A percentile compares a stretch with the other conserved stretches of the same genome.
These are phyloP conservation scores for Carex parvula DNA, from an alignment of 176 grass and related monocot genomes.

Conservation along the genomic window DNA sequence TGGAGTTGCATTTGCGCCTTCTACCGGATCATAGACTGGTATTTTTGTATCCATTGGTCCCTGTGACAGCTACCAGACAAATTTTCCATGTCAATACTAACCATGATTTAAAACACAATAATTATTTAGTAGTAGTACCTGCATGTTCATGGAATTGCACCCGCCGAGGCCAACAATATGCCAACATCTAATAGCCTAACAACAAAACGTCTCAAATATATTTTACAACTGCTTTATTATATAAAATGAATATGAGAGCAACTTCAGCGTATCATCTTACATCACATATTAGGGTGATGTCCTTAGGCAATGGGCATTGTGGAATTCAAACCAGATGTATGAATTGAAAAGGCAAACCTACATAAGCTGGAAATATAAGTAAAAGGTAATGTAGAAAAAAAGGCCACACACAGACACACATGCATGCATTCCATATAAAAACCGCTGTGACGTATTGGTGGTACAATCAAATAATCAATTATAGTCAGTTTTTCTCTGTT, in stretches of 20 bases:
- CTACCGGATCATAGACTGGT: constrained; percentile 72
- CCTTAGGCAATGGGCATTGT: constrained; percentile 79
- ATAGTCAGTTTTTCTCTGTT: not conserved
- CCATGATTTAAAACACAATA: constrained; percentile 1
- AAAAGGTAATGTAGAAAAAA: not conserved
- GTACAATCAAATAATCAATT: not conserved
- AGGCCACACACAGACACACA: not conserved
- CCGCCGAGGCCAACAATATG: constrained; percentile 90
- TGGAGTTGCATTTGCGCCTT: constrained; percentile 68
- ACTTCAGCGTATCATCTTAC: constrained; percentile 39
- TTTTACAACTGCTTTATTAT: constrained; percentile 9
- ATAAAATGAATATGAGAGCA: not conserved
- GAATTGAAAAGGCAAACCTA: constrained; percentile 87
- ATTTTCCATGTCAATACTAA: constrained; percentile 5
- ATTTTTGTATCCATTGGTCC: constrained; percentile 67
- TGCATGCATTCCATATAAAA: not conserved
- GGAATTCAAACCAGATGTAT: constrained; percentile 92
- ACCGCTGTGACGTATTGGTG: not conserved
- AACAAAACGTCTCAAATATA: constrained; percentile 18
- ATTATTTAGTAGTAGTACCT: constrained; percentile 43
- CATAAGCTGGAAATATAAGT: constrained; percentile 4
- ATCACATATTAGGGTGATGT: constrained; percentile 76
- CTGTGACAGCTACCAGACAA: constrained; percentile 57
- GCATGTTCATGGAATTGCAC: constrained; percentile 98
- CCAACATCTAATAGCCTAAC: constrained; percentile 82